These are phyloP conservation scores for Mortierella sp. DNA, from an alignment of 371 early-diverging fungal genomes.

Conservation along the genomic window DNA sequence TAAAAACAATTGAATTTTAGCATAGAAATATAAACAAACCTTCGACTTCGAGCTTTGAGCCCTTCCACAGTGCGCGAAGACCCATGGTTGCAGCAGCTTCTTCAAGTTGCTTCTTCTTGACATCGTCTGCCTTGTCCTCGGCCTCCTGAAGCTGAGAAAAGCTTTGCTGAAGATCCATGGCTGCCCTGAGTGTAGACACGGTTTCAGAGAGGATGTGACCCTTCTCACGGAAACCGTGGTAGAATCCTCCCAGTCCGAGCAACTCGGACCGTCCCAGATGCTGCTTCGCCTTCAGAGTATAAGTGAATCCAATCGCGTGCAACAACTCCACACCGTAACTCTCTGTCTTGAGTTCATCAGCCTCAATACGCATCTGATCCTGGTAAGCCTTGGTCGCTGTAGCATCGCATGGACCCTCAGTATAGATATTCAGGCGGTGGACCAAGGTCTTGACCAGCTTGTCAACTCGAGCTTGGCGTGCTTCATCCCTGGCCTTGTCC, in stretches of 20 bases:
- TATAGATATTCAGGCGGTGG: slow-evolving; percentile 81
- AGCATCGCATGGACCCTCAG: slow-evolving; percentile 69
- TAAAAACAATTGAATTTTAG: too few species aligned
- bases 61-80: slow-evolving; percentile 93
- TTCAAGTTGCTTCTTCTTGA: slow-evolving; percentile 71
- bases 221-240: slow-evolving; percentile 75
- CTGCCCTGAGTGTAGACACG: slow-evolving; percentile 88
- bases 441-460: slow-evolving; percentile 76
- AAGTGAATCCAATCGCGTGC: slow-evolving; percentile 92
- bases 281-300: slow-evolving; percentile 86
- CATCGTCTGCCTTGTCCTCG: slow-evolving; percentile 77
- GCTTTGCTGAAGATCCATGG: slow-evolving; percentile 89
- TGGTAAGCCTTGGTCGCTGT: slow-evolving; percentile 70
- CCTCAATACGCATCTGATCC: slow-evolving; percentile 77
- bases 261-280: slow-evolving; percentile 76
- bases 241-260: slow-evolving; percentile 78
- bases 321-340: slow-evolving; percentile 93
- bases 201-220: slow-evolving; percentile 91
- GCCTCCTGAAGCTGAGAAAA: slow-evolving; percentile 89
- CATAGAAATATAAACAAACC: slow-evolving; percentile 20
- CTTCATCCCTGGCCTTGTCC: slow-evolving; percentile 71
- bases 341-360: slow-evolving; percentile 88
- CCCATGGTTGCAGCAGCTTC: slow-evolving; percentile 81
- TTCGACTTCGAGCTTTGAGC: slow-evolving; percentile 94
- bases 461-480: slow-evolving; percentile 77